Conservation (phyloP, 352 stramenopile genomes). For the Peronospora destructor region DNA sequence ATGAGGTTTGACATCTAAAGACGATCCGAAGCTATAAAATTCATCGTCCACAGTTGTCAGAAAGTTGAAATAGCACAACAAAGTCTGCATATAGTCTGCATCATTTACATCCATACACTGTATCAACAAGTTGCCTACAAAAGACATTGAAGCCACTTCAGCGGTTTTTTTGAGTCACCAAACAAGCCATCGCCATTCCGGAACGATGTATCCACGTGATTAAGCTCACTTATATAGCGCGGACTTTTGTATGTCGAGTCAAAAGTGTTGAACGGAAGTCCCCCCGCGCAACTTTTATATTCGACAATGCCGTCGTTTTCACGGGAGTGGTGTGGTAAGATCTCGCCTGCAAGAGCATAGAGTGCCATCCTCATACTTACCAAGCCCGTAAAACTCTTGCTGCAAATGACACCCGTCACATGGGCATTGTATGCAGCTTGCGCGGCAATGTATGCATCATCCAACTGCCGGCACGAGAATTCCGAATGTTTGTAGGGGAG, state of each 20-base stretch:
- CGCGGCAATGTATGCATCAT: constrained; percentile 21
- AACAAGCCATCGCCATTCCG: constrained; percentile 50
- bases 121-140: constrained; percentile 20
- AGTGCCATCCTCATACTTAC: constrained; percentile 24
- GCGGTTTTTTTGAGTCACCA: constrained; percentile 40
- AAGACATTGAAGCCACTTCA: constrained; percentile 69
- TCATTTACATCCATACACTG: no score
- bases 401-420: constrained; percentile 31
- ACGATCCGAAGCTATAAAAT: no score
- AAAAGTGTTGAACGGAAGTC: constrained; percentile 28
- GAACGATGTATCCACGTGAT: constrained; percentile 55
- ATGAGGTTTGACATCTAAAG: no score
- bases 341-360: constrained; percentile 25
- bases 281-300: constrained; percentile 38
- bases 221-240: constrained; percentile 44
- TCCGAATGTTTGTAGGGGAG: constrained; percentile 31
- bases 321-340: constrained; percentile 28
- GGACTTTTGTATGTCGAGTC: constrained; percentile 28
- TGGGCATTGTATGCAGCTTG: constrained; percentile 27
- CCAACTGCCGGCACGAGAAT: constrained; percentile 14
- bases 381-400: constrained; percentile 29
- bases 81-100: no score
- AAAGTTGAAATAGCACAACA: no score
- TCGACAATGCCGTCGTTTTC: constrained; percentile 47
- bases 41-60: no score